Base-by-base conservation (phyloP, 148 eudicot genomes). In the Chenopodium album region DNA sequence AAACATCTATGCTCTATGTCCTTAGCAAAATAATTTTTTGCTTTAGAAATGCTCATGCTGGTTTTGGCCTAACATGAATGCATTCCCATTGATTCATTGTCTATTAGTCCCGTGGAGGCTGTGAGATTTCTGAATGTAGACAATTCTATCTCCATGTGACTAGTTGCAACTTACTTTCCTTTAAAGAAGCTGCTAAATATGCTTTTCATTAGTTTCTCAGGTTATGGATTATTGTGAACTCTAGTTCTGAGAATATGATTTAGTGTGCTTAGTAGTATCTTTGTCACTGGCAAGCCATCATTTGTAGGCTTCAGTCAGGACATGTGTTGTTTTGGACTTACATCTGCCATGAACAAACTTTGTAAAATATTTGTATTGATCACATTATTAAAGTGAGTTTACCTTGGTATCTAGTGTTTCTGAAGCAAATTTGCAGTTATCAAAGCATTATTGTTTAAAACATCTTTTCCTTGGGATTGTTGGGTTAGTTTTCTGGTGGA, bases 41-140 rank as follows among this genome's bases (percentile, higher is more conserved):
- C 46, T 78, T 81, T 26, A 46, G 41, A 32, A 48, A 83, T 90
- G 75, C 88, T 95, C 86, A 92, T 94, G 66, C 81, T 93, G 84
- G 87, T 93, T 59, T 82, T 94, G 82, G 92, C 92, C 32, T 94
- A 92, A 78, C 94, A 92, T 83, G 93, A 94, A 82, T 92, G 93
- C 78, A 89, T 95, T 76, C 77, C 81, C 52, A 78, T 94, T 63
- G 89, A 87, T 60, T 72, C 87, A 44, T 83, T 89, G 73, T 82
- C 93, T 22, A 65, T 92, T 44, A 89, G 91, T 87, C 89, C 94
- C 32, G 85, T 91, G 66, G 89, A 87, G 81, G 95, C 93, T 71
- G 89, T 92, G 48, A 93, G 87, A 71, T 89, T 76, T 14, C 78
- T 90, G 73, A 75, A 91, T 23, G 84, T 87, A 78, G 89, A 89